These are phyloP conservation scores for Dentipellis sp. DNA, from an alignment of 768 basidiomycete genomes.

Conservation along the genomic window DNA sequence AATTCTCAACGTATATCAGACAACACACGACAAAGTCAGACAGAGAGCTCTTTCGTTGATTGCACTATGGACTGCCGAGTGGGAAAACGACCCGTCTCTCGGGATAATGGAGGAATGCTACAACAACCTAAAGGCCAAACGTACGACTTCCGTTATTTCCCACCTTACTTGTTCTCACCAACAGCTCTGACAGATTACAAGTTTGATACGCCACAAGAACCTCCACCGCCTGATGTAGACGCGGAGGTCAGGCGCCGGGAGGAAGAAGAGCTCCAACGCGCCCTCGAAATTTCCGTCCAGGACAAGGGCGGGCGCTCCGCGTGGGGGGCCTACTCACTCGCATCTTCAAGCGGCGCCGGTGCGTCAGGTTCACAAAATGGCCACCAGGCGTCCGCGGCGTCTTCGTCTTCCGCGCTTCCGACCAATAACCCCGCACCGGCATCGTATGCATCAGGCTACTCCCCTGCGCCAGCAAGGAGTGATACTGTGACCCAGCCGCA, in stretches of 20 bases:
- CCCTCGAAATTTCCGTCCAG: constrained; percentile 85
- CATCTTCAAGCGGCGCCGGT: constrained; percentile 27
- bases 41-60: constrained; percentile 63
- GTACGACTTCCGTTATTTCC: constrained; percentile 30
- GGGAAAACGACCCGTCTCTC: constrained; percentile 68
- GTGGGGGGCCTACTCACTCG: constrained; percentile 38
- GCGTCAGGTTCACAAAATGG: constrained; percentile 20
- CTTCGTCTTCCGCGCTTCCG: constrained; percentile 14
- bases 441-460: constrained; percentile 44
- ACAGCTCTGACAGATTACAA: constrained; percentile 46
- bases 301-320: constrained; percentile 75
- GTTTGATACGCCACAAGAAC: constrained; percentile 53
- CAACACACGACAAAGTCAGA: constrained; percentile 86
- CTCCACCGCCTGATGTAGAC: constrained; percentile 60
- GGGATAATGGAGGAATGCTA: constrained; percentile 91
- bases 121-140: constrained; percentile 71
- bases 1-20: constrained; percentile 36
- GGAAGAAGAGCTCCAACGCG: constrained; percentile 92
- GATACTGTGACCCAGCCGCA: constrained; percentile 1
- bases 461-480: constrained; percentile 29
- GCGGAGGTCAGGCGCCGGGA: constrained; percentile 78
- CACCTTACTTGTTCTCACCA: constrained; percentile 1
- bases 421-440: constrained; percentile 17
- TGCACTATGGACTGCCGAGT: constrained; percentile 78
- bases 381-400: constrained; percentile 13